A percentile compares a stretch with the other conserved stretches of the same genome.
These are phyloP conservation scores for Naganishia kalamii DNA, from an alignment of 768 basidiomycete species.

Conservation along the genomic window DNA sequence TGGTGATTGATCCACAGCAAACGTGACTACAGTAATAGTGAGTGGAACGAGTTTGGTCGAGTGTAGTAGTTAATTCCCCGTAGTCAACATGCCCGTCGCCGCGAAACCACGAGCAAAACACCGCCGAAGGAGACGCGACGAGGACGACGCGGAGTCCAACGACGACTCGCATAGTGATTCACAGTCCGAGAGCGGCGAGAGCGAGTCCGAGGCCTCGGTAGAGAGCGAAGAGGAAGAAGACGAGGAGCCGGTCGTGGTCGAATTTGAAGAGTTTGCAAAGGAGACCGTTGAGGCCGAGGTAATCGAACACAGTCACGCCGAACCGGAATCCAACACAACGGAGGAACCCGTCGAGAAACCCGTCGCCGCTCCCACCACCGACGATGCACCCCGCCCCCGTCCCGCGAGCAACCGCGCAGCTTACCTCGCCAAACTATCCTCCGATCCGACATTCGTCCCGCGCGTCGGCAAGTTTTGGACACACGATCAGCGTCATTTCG, in stretches of 20 bases:
- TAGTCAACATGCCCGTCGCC: not conserved
- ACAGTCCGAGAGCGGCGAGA: not conserved
- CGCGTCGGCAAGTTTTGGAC: slow-evolving; percentile 90
- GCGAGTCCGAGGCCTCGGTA: not conserved
- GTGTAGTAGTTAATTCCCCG: not conserved
- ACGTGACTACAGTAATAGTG: no score
- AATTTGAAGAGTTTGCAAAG: no score
- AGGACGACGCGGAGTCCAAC: not conserved
- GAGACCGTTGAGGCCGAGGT: no score
- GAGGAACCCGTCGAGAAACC: not conserved
- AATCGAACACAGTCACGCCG: not conserved
- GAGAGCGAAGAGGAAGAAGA: not conserved
- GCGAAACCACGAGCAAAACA: not conserved
- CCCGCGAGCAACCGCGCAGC: slow-evolving; percentile 57
- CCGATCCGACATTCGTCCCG: slow-evolving; percentile 82
- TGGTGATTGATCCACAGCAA: no score
- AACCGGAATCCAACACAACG: not conserved
- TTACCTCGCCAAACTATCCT: slow-evolving; percentile 73
- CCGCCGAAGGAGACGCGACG: slow-evolving; percentile 2
- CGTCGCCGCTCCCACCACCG: not conserved
- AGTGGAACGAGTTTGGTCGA: no score
- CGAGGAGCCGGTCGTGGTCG: not conserved
- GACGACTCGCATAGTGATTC: slow-evolving; percentile 2
- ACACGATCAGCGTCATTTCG: slow-evolving; percentile 74
- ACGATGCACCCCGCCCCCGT: slow-evolving; percentile 2